A percentile compares a stretch with the other conserved stretches of the same genome.
Conservation (phyloP, 2,329 filamentous ascomycete genomes). For the Trichoderma koningii region DNA sequence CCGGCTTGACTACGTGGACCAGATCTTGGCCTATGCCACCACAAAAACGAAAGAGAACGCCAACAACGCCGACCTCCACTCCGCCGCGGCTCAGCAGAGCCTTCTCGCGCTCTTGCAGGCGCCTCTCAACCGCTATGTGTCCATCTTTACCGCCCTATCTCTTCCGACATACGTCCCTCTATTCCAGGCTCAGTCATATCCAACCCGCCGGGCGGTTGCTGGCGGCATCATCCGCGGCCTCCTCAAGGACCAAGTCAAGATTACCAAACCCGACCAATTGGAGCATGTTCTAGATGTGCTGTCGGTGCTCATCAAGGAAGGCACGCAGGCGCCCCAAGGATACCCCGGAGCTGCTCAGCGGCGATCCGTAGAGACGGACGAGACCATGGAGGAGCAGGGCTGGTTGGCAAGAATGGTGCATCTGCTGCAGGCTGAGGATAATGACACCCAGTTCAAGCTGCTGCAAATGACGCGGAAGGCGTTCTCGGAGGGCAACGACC, state of each 20-base stretch:
- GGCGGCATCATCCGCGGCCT: constrained; percentile 82
- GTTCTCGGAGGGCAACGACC: constrained; percentile 88
- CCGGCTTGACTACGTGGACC: constrained; percentile 89
- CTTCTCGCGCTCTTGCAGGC: constrained; percentile 88
- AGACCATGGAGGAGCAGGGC: constrained; percentile 96
- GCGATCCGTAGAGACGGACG: constrained; percentile 81
- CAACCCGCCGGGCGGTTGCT: constrained; percentile 85
- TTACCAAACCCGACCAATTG: constrained; percentile 75
- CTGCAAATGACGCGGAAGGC: constrained; percentile 85
- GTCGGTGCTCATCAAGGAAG: constrained; percentile 91
- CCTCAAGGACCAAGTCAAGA: constrained; percentile 78
- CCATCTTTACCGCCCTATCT: constrained; percentile 93
- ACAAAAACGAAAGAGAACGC: constrained; percentile 84
- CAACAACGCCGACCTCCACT: constrained; percentile 94
- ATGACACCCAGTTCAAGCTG: constrained; percentile 92
- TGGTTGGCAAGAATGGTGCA: constrained; percentile 94
- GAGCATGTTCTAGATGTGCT: constrained; percentile 87
- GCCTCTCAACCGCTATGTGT: constrained; percentile 85
- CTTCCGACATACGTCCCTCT: constrained; percentile 90
- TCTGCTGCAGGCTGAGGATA: constrained; percentile 77
- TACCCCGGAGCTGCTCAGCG: constrained; percentile 81
- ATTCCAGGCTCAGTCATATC: constrained; percentile 87
- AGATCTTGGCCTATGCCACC: constrained; percentile 85
- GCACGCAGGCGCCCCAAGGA: constrained; percentile 77
- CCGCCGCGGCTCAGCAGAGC: constrained; percentile 81